These are phyloP conservation scores for Gnaphalium uliginosum DNA, from an alignment of 129 eudicot species.

Conservation along the genomic window DNA sequence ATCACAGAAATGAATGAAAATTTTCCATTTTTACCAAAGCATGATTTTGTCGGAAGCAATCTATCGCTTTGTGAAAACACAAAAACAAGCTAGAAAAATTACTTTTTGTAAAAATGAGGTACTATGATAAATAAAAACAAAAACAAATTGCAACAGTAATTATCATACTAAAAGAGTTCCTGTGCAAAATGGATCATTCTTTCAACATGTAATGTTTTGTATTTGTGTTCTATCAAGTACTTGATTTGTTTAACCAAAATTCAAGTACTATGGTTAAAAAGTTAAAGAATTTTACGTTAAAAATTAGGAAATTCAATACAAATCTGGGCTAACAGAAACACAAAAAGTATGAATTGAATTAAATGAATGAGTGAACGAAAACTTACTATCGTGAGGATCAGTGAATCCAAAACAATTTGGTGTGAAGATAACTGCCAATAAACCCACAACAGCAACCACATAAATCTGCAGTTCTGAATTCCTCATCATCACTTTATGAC, in stretches of 20 bases:
- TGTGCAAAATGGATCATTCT: background rate
- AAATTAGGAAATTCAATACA: too few relatives aligned
- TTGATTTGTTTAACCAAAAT: too few relatives aligned
- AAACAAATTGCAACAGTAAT: background rate
- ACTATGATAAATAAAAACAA: background rate
- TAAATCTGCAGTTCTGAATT: slow-evolving; percentile 32
- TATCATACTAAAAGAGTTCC: too few relatives aligned
- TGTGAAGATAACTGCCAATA: slow-evolving; percentile 36
- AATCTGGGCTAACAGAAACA: background rate
- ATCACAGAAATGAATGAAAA: background rate
- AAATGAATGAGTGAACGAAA: background rate
- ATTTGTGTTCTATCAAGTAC: too few relatives aligned
- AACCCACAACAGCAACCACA: slow-evolving; percentile 31
- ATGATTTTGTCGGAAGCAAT: background rate
- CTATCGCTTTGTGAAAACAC: background rate
- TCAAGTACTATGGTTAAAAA: background rate
- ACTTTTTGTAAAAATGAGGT: background rate
- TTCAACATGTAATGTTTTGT: background rate
- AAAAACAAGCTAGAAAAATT: background rate
- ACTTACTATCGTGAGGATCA: slow-evolving; percentile 71
- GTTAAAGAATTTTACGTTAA: too few relatives aligned
- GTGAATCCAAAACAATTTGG: slow-evolving; percentile 48
- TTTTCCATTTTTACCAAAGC: background rate
- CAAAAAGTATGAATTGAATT: background rate
- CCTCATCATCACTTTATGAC: slow-evolving; percentile 41